These are phyloP conservation scores for Kokia cookei DNA, from an alignment of 441 rosid species.

Conservation along the genomic window DNA sequence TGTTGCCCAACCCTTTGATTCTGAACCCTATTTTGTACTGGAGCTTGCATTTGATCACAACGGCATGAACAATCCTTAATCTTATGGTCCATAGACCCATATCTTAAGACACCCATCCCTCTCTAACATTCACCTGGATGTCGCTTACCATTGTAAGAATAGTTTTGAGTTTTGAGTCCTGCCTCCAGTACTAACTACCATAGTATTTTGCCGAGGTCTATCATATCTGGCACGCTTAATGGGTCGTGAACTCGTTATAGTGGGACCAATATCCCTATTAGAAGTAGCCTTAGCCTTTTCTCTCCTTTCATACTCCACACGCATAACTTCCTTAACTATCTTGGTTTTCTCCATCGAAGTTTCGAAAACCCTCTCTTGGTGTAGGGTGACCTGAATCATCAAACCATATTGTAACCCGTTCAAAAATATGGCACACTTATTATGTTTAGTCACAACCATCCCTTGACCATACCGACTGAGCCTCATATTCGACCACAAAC, in stretches of 20 bases:
- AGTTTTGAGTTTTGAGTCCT: no score
- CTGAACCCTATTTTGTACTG: no score
- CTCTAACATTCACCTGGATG: background rate
- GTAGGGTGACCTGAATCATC: background rate
- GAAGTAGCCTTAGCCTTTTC: background rate
- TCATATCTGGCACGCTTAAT: no score
- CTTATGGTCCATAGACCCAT: background rate
- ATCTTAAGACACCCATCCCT: background rate
- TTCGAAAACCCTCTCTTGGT: no score
- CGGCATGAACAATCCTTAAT: background rate
- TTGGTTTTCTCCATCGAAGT: no score
- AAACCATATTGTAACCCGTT: background rate
- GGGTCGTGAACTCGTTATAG: no score
- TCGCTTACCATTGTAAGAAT: background rate
- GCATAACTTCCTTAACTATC: background rate
- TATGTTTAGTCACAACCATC: background rate
- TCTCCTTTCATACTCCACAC: background rate
- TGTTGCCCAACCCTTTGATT: background rate
- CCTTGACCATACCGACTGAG: background rate
- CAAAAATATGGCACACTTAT: background rate
- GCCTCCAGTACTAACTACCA: background rate
- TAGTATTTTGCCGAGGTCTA: background rate
- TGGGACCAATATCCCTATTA: background rate
- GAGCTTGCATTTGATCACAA: background rate
- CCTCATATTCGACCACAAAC: background rate